A percentile compares a stretch with the other conserved stretches of the same genome.
Conservation (phyloP, 805 yeast genomes). For the Wickerhamomyces bovis region DNA sequence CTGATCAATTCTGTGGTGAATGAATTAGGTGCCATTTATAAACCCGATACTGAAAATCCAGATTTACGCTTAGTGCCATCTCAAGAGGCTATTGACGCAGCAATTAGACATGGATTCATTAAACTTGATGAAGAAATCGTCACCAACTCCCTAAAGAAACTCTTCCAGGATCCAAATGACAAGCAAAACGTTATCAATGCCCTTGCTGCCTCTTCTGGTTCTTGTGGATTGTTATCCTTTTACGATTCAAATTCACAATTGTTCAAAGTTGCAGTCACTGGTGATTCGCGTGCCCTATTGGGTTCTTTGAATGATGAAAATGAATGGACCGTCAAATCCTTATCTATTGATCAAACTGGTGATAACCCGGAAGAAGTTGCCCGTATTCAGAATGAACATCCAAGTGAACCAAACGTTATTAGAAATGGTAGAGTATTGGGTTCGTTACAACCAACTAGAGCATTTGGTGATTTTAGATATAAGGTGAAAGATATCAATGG, state of each 20-base stretch:
- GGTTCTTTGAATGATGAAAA: constrained; percentile 63
- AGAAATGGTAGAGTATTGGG: constrained; percentile 89
- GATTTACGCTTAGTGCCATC: constrained; percentile 56
- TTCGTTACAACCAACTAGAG: constrained; percentile 88
- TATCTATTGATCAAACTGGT: constrained; percentile 92
- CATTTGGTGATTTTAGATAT: constrained; percentile 95
- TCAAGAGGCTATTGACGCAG: constrained; percentile 67
- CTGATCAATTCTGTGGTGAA: constrained; percentile 70
- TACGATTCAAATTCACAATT: constrained; percentile 70
- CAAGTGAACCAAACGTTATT: constrained; percentile 72
- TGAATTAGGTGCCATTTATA: constrained; percentile 63
- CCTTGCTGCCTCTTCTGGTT: constrained; percentile 92
- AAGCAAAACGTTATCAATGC: constrained; percentile 50
- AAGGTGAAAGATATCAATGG: constrained; percentile 61
- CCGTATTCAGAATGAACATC: constrained; percentile 81
- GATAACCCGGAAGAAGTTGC: constrained; percentile 83
- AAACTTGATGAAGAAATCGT: constrained; percentile 85
- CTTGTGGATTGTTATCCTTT: constrained; percentile 85
- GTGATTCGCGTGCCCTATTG: constrained; percentile 89
- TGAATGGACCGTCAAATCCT: constrained; percentile 81
- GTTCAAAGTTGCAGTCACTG: constrained; percentile 89
- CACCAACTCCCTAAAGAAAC: constrained; percentile 59
- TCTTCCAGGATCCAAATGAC: constrained; percentile 62
- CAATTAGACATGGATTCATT: constrained; percentile 74
- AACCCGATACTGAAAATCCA: constrained; percentile 40